Evolutionary conservation across 768 basidiomycete species (phyloP).

Genomic region (Termitomyces sp.): DNA sequence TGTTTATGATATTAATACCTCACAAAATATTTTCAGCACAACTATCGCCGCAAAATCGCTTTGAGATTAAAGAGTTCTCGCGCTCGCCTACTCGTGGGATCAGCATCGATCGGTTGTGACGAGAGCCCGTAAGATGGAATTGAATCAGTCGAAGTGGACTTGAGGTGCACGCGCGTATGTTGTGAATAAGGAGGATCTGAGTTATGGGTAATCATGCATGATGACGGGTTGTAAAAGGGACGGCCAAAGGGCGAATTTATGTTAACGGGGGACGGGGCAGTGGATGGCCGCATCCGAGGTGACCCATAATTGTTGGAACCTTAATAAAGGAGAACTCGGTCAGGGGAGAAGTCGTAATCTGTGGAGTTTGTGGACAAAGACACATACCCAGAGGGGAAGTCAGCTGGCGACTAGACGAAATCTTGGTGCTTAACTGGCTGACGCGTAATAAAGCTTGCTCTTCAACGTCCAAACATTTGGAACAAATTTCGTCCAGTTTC

Average conservation of each 20-base stretch:
- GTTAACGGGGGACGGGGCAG: slow-evolving; percentile 41
- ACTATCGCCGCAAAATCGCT: slow-evolving; percentile 40
- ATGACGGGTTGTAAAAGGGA: slow-evolving; percentile 15
- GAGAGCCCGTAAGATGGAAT: slow-evolving; percentile 32
- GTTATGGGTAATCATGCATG: not conserved
- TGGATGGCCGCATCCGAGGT: slow-evolving; percentile 40
- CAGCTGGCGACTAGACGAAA: slow-evolving; percentile 27
- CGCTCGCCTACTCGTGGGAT: slow-evolving; percentile 39
- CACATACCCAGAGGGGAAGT: slow-evolving; percentile 10
- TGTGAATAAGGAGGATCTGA: slow-evolving; percentile 1
- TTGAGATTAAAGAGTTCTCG: slow-evolving; percentile 40
- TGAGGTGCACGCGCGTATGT: slow-evolving; percentile 33
- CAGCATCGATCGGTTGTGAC: slow-evolving; percentile 27
- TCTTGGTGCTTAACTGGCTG: slow-evolving; percentile 50
- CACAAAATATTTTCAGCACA: not conserved
- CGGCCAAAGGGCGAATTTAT: slow-evolving; percentile 20
- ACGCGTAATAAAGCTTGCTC: slow-evolving; percentile 66
- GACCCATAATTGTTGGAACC: slow-evolving; percentile 11
- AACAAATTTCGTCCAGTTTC: slow-evolving; percentile 53
- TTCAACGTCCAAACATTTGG: slow-evolving; percentile 67
- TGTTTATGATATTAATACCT: slow-evolving; percentile 1
- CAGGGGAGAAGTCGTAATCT: not conserved
- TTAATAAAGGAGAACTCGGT: not conserved
- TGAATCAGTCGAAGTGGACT: slow-evolving; percentile 58
- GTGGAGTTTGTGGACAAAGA: not conserved